phyloP scores from a whole-genome alignment of 1,284 basidiomycete genomes.

The Boletellus dicymbophilus region DNA sequence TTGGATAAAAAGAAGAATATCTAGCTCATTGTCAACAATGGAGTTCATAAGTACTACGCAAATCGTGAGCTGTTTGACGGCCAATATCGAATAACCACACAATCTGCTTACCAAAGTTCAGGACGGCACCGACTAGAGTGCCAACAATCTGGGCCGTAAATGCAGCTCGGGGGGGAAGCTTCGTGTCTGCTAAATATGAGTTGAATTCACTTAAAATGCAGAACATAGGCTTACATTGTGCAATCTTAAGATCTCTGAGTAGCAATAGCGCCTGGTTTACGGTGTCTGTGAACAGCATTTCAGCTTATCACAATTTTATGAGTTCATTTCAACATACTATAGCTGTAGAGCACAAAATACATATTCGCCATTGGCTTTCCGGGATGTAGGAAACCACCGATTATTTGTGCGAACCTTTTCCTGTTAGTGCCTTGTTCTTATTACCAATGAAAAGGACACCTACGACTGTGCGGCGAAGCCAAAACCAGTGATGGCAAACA shows the following conservation, averaged over 20 bases:
- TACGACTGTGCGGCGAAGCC: no score
- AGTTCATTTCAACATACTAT: slow-evolving; percentile 32
- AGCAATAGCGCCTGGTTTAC: slow-evolving; percentile 45
- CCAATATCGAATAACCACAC: not conserved
- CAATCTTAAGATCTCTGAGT: slow-evolving; percentile 59
- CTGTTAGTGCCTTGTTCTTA: slow-evolving; percentile 11
- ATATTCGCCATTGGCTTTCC: slow-evolving; percentile 62
- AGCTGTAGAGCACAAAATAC: slow-evolving; percentile 58
- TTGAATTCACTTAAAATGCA: slow-evolving; percentile 1
- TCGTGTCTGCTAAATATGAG: slow-evolving; percentile 43
- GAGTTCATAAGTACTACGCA: slow-evolving; percentile 54
- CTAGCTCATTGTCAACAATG: slow-evolving; percentile 53
- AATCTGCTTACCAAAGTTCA: slow-evolving; percentile 50
- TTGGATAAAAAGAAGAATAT: slow-evolving; percentile 44
- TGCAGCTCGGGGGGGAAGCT: slow-evolving; percentile 66
- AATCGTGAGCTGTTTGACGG: no score
- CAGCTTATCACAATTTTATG: not conserved
- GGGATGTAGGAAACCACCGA: slow-evolving; percentile 62
- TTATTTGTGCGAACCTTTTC: slow-evolving; percentile 59
- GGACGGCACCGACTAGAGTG: slow-evolving; percentile 45
- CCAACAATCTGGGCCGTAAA: slow-evolving; percentile 63
- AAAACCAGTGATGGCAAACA: slow-evolving; percentile 57
- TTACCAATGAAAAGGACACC: no score
- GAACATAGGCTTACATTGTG: slow-evolving; percentile 43
- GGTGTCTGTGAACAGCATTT: slow-evolving; percentile 33